A percentile compares a stretch with the other conserved stretches of the same genome.
phyloP scores from a whole-genome alignment of 441 rosid genomes.

The Populus hybrid region DNA sequence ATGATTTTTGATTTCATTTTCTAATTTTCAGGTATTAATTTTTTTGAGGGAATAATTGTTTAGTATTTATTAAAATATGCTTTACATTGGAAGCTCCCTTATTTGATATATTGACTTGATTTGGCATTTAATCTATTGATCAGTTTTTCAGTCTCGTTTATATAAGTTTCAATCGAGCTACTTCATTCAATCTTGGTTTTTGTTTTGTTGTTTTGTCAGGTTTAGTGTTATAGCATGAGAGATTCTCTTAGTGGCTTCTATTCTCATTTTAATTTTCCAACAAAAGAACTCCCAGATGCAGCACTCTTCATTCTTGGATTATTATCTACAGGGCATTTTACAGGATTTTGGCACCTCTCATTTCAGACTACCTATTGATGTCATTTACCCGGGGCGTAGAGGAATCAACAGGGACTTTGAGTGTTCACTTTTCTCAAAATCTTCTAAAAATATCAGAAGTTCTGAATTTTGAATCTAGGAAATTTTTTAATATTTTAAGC shows the following conservation, averaged over 20 bases:
- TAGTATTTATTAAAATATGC: background rate
- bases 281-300: constrained; percentile 30
- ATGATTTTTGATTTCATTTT: background rate
- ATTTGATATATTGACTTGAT: background rate
- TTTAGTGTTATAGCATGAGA: background rate
- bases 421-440: constrained; percentile 42
- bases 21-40: background rate
- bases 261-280: background rate
- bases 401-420: constrained; percentile 41
- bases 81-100: background rate
- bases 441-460: constrained; percentile 35
- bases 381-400: constrained; percentile 41
- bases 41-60: background rate
- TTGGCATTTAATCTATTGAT: background rate
- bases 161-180: background rate
- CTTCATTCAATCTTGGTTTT: background rate
- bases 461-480: constrained; percentile 31
- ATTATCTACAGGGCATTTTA: constrained; percentile 11
- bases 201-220: background rate
- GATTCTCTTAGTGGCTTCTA: background rate
- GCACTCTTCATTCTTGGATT: constrained; percentile 10
- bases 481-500: background rate
- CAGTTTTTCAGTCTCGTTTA: background rate
- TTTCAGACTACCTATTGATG: constrained; percentile 10
- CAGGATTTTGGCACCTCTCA: constrained; percentile 13